Conservation (phyloP, 2,329 filamentous ascomycete genomes). For the Trichocomaceae sp. region DNA sequence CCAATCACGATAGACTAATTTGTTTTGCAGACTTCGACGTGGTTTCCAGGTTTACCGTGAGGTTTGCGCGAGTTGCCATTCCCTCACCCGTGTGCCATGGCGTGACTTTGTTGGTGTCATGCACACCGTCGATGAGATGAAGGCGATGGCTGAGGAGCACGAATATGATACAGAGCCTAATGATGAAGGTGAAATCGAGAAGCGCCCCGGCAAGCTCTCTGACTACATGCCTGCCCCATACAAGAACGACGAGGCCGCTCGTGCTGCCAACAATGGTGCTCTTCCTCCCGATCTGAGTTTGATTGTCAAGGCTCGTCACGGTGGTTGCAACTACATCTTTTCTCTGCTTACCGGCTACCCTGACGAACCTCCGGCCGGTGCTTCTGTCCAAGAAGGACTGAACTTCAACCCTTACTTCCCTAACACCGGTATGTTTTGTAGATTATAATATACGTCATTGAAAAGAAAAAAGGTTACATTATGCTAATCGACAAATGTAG, state of each 20-base stretch:
- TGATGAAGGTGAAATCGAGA: constrained; percentile 95
- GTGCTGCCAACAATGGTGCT: constrained; percentile 96
- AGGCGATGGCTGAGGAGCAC: constrained; percentile 93
- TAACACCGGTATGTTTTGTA: constrained; percentile 62
- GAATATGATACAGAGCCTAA: constrained; percentile 98
- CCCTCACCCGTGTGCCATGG: constrained; percentile 88
- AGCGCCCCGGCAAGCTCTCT: constrained; percentile 96
- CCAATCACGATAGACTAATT: constrained; percentile 11
- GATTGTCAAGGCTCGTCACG: constrained; percentile 96
- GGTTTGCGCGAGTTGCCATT: constrained; percentile 97
- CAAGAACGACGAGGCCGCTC: constrained; percentile 98
- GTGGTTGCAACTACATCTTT: constrained; percentile 98
- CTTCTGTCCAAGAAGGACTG: constrained; percentile 74
- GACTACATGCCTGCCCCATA: constrained; percentile 94
- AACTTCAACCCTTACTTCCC: constrained; percentile 99
- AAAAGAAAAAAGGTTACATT: neutral
- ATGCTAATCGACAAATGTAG: constrained; percentile 22
- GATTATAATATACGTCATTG: neutral
- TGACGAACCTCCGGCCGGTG: constrained; percentile 88
- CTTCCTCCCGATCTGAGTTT: constrained; percentile 94
- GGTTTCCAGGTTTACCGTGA: constrained; percentile 99
- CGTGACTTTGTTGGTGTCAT: constrained; percentile 81
- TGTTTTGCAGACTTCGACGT: constrained; percentile 69
- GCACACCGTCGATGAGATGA: constrained; percentile 96
- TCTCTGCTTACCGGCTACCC: constrained; percentile 93